These are phyloP conservation scores for Botryotinia narcissicola DNA, from an alignment of 2,329 filamentous ascomycete species.

Conservation along the genomic window DNA sequence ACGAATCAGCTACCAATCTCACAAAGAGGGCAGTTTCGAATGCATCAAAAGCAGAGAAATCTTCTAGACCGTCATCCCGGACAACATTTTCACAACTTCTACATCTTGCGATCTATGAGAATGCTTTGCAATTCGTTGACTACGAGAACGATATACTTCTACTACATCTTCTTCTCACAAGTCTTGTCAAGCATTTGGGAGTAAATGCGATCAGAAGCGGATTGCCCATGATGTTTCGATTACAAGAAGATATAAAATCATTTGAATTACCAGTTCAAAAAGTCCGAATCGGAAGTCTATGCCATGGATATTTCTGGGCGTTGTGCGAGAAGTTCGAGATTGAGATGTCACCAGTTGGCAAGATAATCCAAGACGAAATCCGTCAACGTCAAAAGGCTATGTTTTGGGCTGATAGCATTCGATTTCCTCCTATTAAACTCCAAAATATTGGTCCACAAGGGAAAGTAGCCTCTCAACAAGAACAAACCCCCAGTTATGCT, in stretches of 20 bases:
- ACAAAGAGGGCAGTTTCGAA: conserved; percentile 64
- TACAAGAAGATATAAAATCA: conserved; percentile 79
- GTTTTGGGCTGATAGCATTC: conserved; percentile 76
- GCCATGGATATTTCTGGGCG: conserved; percentile 86
- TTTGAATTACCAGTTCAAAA: conserved; percentile 66
- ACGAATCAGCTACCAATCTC: conserved; percentile 34
- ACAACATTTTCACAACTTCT: conserved; percentile 71
- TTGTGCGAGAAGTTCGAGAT: conserved; percentile 76
- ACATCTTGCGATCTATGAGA: conserved; percentile 87
- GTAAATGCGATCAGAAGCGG: conserved; percentile 78
- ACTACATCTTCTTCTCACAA: conserved; percentile 72
- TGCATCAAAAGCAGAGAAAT: conserved; percentile 50
- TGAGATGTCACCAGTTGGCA: conserved; percentile 65
- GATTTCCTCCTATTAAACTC: conserved; percentile 64
- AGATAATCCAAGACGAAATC: conserved; percentile 73
- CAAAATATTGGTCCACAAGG: conserved; percentile 59
- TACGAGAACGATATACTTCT: conserved; percentile 73
- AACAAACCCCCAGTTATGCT: conserved; percentile 48
- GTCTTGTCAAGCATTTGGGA: conserved; percentile 72
- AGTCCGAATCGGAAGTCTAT: conserved; percentile 76
- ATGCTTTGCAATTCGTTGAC: conserved; percentile 69
- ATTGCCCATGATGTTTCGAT: conserved; percentile 81
- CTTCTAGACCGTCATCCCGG: conserved; percentile 24
- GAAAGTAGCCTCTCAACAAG: conserved; percentile 46
- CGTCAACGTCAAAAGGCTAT: conserved; percentile 67